phyloP scores from a whole-genome alignment of 2,329 filamentous ascomycete species.

The Apiospora pterosperma region DNA sequence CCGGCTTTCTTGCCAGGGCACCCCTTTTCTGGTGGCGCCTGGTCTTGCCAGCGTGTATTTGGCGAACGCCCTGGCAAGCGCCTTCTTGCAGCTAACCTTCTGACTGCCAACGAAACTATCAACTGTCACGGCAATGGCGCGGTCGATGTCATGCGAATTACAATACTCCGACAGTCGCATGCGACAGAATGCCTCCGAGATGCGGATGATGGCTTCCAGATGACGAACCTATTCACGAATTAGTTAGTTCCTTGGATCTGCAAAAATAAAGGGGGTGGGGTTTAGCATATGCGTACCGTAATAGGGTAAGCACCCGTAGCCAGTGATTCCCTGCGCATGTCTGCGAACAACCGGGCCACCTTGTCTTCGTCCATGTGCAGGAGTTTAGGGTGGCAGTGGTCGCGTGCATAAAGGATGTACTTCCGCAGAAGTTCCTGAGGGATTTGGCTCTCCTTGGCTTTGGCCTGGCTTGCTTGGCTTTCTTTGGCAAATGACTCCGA shows the following conservation, averaged over 20 bases:
- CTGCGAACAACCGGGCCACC: slow-evolving; percentile 86
- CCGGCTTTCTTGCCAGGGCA: background rate
- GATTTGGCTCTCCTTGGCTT: slow-evolving; percentile 63
- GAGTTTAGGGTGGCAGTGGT: slow-evolving; percentile 85
- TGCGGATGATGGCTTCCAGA: slow-evolving; percentile 95
- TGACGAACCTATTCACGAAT: slow-evolving; percentile 71
- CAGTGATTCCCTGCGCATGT: slow-evolving; percentile 90
- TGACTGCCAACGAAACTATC: slow-evolving; percentile 95
- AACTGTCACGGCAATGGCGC: slow-evolving; percentile 93
- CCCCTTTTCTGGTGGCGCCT: slow-evolving; percentile 26
- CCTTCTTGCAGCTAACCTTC: slow-evolving; percentile 97
- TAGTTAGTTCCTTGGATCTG: slow-evolving; percentile 7
- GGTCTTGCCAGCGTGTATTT: slow-evolving; percentile 74
- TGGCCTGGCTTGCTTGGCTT: slow-evolving; percentile 21
- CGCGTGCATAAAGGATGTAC: slow-evolving; percentile 93
- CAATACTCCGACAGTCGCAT: slow-evolving; percentile 99
- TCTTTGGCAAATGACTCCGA: slow-evolving; percentile 33
- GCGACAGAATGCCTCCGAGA: slow-evolving; percentile 89
- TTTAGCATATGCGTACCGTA: slow-evolving; percentile 62
- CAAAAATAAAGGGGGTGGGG: background rate
- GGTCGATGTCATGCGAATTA: slow-evolving; percentile 84
- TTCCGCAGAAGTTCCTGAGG: slow-evolving; percentile 89
- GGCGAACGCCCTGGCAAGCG: slow-evolving; percentile 87
- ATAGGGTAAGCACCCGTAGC: slow-evolving; percentile 97
- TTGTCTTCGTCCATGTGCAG: slow-evolving; percentile 99